Evolutionary conservation across 2,329 filamentous ascomycete genomes (phyloP), one percentile per base, ranked within the genome.

Genomic region (Proliferodiscus dingleyae): DNA sequence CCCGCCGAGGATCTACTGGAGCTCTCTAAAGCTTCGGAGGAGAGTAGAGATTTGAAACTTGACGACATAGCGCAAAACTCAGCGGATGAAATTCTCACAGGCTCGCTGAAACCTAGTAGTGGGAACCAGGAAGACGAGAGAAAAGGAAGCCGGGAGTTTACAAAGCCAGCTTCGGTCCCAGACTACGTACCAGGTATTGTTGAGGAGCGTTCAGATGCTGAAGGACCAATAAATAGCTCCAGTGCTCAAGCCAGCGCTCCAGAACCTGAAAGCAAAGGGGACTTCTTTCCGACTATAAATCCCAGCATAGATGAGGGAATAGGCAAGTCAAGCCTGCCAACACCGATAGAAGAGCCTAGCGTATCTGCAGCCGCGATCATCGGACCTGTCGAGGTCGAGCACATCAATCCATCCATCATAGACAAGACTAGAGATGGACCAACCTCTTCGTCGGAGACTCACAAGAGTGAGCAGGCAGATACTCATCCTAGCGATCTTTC

Each of bases 241-340:
- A 15, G 29, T 22, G n/a, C 6, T 24, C 16, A 46, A 37, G 33
- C 33, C 6, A 24, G 6, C 19, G 18, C 19, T 9, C 10, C 34
- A 28, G 46, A 50, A 30, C 45, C 30, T 33, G 53, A 41, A 22
- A 44, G 55, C 26, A 46, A 55, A 40, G 49, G 45, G 47, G 47
- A 16, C 26, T 43, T 30, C 28, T 37, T 48, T n/a, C 36, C 47
- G 2, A 42, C 37, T 10, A 51, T 51, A 43, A 51, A 49, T 15
- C 52, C 47, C 15, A 51, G 49, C 24, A 59, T 55, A 42, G 52
- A 51, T 30, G 56, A 52, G 47, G 55, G 58, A 37, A 51, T 51
- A 30, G 42, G 47, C 18, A 43, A 52, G 18, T 53, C 53, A 28
- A 40, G 38, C n/a, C 16, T 54, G 13, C 50, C 50, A 13, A 49